phyloP scores from a whole-genome alignment of 1,284 basidiomycete genomes.

The Melampsora larici-populina region DNA sequence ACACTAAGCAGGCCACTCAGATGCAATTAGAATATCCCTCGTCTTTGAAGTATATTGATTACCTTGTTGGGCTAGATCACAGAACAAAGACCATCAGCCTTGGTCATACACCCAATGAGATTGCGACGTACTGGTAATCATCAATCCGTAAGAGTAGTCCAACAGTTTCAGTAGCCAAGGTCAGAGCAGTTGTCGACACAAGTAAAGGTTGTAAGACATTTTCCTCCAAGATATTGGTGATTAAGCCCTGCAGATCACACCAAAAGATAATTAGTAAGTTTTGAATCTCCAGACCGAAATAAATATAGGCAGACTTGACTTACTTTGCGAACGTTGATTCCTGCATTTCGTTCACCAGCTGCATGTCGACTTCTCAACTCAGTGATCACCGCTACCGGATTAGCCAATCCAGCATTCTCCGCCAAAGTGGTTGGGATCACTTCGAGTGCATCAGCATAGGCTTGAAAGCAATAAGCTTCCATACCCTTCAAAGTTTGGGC shows the following conservation, averaged over 20 bases:
- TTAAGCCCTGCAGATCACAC: conserved; percentile 66
- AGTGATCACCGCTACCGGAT: conserved; percentile 97
- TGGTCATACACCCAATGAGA: conserved; percentile 31
- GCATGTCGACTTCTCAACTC: conserved; percentile 96
- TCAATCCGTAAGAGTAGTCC: conserved; percentile 93
- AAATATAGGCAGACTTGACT: conserved; percentile 46
- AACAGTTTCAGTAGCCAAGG: conserved; percentile 96
- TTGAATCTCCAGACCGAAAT: conserved; percentile 8
- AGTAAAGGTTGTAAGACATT: conserved; percentile 95
- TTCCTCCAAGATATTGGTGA: conserved; percentile 94
- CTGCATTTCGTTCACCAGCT: conserved; percentile 86
- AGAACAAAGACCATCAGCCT: too few relatives aligned
- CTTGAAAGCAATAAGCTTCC: conserved; percentile 99
- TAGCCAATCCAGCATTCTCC: conserved; percentile 88
- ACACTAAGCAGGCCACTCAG: too few relatives aligned
- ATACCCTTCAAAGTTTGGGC: conserved; percentile 93
- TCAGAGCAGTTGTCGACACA: conserved; percentile 91
- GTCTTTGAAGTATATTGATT: too few relatives aligned
- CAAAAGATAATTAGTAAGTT: conserved; percentile 32
- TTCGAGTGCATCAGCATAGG: conserved; percentile 95
- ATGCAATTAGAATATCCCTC: too few relatives aligned
- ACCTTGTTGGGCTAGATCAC: too few relatives aligned
- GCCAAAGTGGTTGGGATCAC: conserved; percentile 97
- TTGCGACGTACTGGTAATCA: conserved; percentile 63
- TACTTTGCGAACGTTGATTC: conserved; percentile 96